Conservation (phyloP, 345 rosid species). For the Gossypium arboreum region DNA sequence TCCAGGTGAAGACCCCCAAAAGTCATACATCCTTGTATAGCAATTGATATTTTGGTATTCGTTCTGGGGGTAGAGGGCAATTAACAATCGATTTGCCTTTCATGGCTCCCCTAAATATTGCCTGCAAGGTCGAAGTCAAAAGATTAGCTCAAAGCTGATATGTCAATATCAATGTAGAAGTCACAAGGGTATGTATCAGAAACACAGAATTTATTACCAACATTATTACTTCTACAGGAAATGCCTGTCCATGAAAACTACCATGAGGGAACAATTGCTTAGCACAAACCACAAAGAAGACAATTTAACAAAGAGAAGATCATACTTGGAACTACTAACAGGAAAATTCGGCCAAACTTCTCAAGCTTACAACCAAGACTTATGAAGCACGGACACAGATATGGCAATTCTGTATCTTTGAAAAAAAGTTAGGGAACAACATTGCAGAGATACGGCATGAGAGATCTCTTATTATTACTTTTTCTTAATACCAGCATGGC, state of each 20-base stretch:
- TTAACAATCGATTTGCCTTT: constrained; percentile 82
- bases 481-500: neutral
- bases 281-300: neutral
- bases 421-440: neutral
- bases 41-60: constrained; percentile 76
- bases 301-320: neutral
- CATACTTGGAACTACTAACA: neutral
- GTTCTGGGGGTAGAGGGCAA: constrained; percentile 76
- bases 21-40: constrained; percentile 61
- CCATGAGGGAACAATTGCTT: neutral
- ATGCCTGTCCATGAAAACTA: neutral
- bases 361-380: neutral
- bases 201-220: neutral
- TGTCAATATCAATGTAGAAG: neutral
- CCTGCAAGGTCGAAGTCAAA: constrained; percentile 36
- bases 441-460: neutral
- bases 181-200: neutral
- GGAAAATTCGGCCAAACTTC: neutral
- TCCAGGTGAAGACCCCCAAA: neutral
- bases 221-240: neutral
- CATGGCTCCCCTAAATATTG: constrained; percentile 89
- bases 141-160: neutral
- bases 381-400: neutral
- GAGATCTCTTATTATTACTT: neutral
- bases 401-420: neutral